Conservation (phyloP, 257 asterid genomes). For the Cinchona pubescens region DNA sequence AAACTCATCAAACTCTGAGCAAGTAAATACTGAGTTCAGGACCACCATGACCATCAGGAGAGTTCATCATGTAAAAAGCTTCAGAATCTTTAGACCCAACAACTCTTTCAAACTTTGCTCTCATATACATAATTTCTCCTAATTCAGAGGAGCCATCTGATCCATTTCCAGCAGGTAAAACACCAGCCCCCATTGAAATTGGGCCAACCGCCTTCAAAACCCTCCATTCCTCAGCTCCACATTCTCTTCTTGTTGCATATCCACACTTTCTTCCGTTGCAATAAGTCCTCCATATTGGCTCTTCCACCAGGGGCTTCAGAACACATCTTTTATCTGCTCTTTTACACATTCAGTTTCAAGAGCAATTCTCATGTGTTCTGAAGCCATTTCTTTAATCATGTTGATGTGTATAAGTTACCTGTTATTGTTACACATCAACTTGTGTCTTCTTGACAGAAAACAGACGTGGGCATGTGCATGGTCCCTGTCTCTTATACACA, state of each 20-base stretch:
- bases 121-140: slow-evolving; percentile 90
- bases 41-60: slow-evolving; percentile 88
- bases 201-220: slow-evolving; percentile 75
- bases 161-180: slow-evolving; percentile 55
- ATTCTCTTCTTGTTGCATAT: slow-evolving; percentile 70
- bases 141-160: slow-evolving; percentile 24
- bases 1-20: slow-evolving; percentile 54
- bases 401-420: too few species aligned
- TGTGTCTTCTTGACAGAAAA: slow-evolving; percentile 77
- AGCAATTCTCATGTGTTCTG: slow-evolving; percentile 72
- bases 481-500: too few species aligned
- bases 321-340: slow-evolving; percentile 44
- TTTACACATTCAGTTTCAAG: slow-evolving; percentile 44
- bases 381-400: slow-evolving; percentile 89
- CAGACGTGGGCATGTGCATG: too few species aligned
- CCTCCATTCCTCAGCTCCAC: slow-evolving; percentile 84
- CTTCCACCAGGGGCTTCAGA: slow-evolving; percentile 48
- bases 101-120: slow-evolving; percentile 92
- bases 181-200: slow-evolving; percentile 95
- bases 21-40: slow-evolving; percentile 90
- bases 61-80: slow-evolving; percentile 90
- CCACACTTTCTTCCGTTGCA: slow-evolving; percentile 92
- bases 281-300: slow-evolving; percentile 78
- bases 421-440: too few species aligned
- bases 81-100: slow-evolving; percentile 86